Percentiles rank a stretch among this genome's conserved stretches.
Conservation (phyloP, 345 rosid genomes). For the Syzygium aromaticum region DNA sequence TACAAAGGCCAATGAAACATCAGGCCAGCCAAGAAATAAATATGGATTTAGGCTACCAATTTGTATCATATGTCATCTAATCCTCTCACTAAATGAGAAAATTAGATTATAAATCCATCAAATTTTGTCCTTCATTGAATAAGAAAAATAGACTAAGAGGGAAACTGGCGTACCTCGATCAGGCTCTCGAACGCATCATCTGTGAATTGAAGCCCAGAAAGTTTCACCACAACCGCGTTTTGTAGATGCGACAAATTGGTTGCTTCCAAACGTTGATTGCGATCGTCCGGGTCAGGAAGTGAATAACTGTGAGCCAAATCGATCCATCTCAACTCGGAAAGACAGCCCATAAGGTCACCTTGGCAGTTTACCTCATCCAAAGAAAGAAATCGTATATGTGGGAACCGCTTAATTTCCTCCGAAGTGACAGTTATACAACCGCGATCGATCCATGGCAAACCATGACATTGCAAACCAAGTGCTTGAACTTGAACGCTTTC, state of each 20-base stretch:
- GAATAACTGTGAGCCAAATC: accelerated
- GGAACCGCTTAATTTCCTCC: not conserved
- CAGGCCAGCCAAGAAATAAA: no score
- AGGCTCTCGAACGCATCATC: not conserved
- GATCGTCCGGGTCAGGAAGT: no score
- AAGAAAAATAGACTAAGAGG: not conserved
- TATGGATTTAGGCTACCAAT: no score
- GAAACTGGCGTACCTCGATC: not conserved
- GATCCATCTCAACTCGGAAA: not conserved
- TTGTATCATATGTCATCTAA: no score
- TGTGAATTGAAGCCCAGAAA: accelerated
- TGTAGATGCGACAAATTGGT: not conserved
- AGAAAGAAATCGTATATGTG: not conserved
- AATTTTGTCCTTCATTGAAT: not conserved
- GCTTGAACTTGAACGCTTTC: not conserved
- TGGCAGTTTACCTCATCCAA: not conserved
- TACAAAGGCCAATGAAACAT: no score
- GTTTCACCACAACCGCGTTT: not conserved
- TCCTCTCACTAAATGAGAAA: not conserved
- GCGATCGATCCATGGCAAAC: not conserved
- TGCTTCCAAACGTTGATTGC: not conserved
- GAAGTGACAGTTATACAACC: not conserved
- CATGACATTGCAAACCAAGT: not conserved
- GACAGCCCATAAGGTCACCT: not conserved
- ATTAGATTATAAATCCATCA: not conserved